These are phyloP conservation scores for Hippophae rhamnoides DNA, from an alignment of 306 rosid genomes.

Conservation along the genomic window DNA sequence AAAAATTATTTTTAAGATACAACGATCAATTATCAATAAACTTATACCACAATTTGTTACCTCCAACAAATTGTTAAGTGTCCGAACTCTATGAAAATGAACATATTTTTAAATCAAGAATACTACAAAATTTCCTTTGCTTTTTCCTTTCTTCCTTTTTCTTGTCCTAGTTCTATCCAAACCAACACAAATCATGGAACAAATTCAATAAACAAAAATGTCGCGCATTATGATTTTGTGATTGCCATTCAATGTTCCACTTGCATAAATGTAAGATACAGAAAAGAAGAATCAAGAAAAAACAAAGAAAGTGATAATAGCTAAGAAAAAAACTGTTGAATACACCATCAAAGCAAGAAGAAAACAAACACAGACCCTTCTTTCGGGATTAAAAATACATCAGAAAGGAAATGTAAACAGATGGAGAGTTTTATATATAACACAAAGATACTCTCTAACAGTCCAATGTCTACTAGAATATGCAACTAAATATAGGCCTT, in stretches of 20 bases:
- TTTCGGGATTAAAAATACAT: conserved; percentile 30
- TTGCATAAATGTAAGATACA: conserved; percentile 11
- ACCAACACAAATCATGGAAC: no score
- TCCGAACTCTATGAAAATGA: no score
- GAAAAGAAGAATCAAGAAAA: conserved; percentile 4
- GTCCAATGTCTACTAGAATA: neutral
- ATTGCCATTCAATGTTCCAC: neutral
- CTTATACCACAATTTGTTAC: no score
- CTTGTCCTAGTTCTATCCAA: no score
- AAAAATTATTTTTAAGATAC: no score
- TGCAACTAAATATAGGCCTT: conserved; percentile 10
- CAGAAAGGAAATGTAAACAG: conserved; percentile 15
- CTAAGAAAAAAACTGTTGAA: conserved; percentile 13
- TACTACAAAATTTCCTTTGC: no score
- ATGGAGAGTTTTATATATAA: conserved; percentile 27
- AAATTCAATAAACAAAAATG: no score
- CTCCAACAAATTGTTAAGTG: no score
- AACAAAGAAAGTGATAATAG: conserved; percentile 13
- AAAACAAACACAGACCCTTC: conserved; percentile 27
- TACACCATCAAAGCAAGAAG: conserved; percentile 20
- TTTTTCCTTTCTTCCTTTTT: no score
- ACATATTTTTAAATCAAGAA: no score
- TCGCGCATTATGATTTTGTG: no score
- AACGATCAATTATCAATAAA: no score
- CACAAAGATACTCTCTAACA: conserved; percentile 29